Percentiles rank a stretch among this genome's conserved stretches.
phyloP scores from a whole-genome alignment of 352 stramenopile species.

The Globisporangium alternatum region DNA sequence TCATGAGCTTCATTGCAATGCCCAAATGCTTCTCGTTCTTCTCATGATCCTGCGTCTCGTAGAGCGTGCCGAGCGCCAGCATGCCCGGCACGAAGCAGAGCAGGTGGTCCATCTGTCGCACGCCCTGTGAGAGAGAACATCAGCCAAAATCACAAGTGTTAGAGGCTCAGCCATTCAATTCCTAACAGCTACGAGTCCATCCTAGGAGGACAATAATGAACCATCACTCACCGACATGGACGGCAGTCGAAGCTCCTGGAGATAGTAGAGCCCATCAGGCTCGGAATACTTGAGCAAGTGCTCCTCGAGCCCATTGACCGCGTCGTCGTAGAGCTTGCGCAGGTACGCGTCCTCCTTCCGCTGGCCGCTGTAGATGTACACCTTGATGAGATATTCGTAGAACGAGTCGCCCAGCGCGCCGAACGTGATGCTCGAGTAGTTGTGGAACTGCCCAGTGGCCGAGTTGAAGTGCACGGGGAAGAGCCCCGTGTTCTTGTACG shows the following conservation, averaged over 20 bases:
- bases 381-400: constrained; percentile 99
- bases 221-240: constrained; percentile 20
- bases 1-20: constrained; percentile 87
- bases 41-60: constrained; percentile 45
- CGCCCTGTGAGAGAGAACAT: constrained; percentile 1
- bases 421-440: constrained; percentile 76
- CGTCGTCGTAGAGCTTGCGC: constrained; percentile 91
- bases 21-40: constrained; percentile 85
- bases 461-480: constrained; percentile 86
- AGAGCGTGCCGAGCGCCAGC: constrained; percentile 90
- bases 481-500: constrained; percentile 78
- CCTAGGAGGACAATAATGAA: background rate
- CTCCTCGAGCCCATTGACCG: constrained; percentile 92
- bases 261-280: constrained; percentile 59
- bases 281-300: constrained; percentile 81
- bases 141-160: constrained; percentile 1
- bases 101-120: constrained; percentile 95
- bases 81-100: constrained; percentile 95
- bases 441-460: constrained; percentile 26
- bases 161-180: background rate
- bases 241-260: constrained; percentile 59
- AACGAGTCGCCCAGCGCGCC: constrained; percentile 95
- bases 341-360: constrained; percentile 56
- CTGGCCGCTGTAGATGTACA: constrained; percentile 95
- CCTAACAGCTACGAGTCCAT: background rate